A percentile compares a stretch with the other conserved stretches of the same genome.
phyloP scores from a whole-genome alignment of 139 green algal species.

The Eudorina sp. region DNA sequence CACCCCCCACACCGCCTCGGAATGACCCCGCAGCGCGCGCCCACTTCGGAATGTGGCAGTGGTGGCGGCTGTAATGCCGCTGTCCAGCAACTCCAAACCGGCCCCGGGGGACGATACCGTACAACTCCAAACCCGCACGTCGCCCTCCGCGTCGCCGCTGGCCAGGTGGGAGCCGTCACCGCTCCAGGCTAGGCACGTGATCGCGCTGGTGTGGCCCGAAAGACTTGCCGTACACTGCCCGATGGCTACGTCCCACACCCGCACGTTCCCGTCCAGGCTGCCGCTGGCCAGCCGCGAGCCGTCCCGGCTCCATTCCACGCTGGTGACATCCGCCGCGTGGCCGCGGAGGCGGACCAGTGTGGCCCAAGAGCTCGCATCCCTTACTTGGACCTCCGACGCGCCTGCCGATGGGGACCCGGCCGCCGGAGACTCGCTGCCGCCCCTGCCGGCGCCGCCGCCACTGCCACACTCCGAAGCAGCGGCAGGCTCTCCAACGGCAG shows the following conservation, averaged over 20 bases:
- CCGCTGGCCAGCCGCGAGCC: neutral
- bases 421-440: neutral
- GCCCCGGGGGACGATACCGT: neutral
- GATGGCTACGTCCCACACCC: neutral
- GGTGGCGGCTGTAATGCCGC: too few relatives aligned
- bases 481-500: too few relatives aligned
- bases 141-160: neutral
- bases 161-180: too few relatives aligned
- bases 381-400: too few relatives aligned
- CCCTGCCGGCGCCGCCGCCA: too few relatives aligned
- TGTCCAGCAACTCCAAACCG: neutral
- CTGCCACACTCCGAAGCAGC: too few relatives aligned
- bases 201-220: neutral
- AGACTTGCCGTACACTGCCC: neutral
- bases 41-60: neutral
- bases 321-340: neutral
- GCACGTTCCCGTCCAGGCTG: neutral
- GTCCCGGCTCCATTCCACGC: neutral
- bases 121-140: neutral
- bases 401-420: too few relatives aligned
- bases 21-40: neutral
- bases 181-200: neutral
- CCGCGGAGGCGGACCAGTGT: too few relatives aligned
- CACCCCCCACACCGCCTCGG: neutral
- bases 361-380: too few relatives aligned